Evolutionary conservation across 2,329 filamentous ascomycete genomes (phyloP).

Genomic region (Exserohilum rostratum): DNA sequence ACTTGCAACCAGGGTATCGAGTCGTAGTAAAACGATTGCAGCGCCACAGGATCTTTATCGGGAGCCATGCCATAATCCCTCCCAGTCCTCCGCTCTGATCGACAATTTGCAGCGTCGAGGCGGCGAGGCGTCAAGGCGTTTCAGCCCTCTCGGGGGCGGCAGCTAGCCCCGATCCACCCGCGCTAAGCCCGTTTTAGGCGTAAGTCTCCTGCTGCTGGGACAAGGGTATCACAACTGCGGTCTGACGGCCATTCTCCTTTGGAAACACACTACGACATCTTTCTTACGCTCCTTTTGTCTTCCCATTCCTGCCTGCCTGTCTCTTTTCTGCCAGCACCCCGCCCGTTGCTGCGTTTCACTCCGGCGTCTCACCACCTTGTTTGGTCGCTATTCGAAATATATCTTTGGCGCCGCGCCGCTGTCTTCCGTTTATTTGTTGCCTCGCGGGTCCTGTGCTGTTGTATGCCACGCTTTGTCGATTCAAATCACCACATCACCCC

Average conservation of each 20-base stretch:
- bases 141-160: constrained; percentile 6
- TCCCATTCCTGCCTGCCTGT: background rate
- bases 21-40: background rate
- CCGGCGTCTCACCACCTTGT: too few species aligned
- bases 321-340: background rate
- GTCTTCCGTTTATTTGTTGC: background rate
- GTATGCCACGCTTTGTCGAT: background rate
- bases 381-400: background rate
- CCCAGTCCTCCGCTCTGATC: background rate
- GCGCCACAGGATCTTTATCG: background rate
- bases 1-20: background rate
- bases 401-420: background rate
- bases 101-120: background rate
- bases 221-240: background rate
- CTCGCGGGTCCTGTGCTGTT: background rate
- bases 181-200: background rate
- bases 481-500: background rate
- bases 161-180: background rate
- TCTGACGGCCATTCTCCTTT: constrained; percentile 2
- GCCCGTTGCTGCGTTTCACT: background rate
- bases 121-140: background rate
- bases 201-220: background rate
- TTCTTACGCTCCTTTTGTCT: constrained; percentile 2
- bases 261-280: background rate
- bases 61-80: background rate